Base-by-base conservation (phyloP, 108 stramenopile species). In the Nannochloropsis gaditana region DNA sequence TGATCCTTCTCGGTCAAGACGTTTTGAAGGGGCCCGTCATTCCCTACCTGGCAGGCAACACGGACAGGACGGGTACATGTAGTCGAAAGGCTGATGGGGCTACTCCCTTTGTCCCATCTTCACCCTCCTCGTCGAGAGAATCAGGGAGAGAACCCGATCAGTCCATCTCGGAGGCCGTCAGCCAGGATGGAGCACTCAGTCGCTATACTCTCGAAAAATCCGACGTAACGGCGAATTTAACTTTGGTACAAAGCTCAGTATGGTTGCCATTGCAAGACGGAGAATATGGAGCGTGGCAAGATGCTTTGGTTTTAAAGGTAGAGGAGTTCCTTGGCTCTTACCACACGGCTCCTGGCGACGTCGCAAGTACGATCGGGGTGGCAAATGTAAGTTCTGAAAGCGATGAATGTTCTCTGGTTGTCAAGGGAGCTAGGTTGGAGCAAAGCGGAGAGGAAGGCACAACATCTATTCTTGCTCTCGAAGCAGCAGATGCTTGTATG, bases 401-500 rank as follows among this genome's bases (percentile, higher is more conserved):
- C 15, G 59, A 15, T 2, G 6, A 15, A n/a, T 15, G 15, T n/a
- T 73, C 59, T n/a, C 19, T 73, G 59, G 8, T 73, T n/a, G 59
- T 73, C 6, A 73, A 73, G 2, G 59, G 59, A 15, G 59, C n/a
- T 3, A n/a, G 19, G n/a, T 73, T 73, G 59, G 59, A 73, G n/a
- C 19, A 73, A n/a, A 73, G 59, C 59, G 59, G 59, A n/a, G 59
- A 73, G 59, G 59, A 73, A 73, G 59, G 59, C 15, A 73, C 59
- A n/a, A 15, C 15, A 15, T 73, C 59, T n/a, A 73, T 73, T n/a
- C 59, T 73, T 5, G n/a, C 59, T 6, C 59, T 73, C 59, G 59
- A 73, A 73, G 59, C 59, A 15, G 59, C 59, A n/a, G 59, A 73
- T 15, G 59, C 19, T n/a, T 31, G 31, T 31, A 31, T 31, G 31